Conservation (phyloP, 768 basidiomycete genomes). For the Mycena floridula region DNA sequence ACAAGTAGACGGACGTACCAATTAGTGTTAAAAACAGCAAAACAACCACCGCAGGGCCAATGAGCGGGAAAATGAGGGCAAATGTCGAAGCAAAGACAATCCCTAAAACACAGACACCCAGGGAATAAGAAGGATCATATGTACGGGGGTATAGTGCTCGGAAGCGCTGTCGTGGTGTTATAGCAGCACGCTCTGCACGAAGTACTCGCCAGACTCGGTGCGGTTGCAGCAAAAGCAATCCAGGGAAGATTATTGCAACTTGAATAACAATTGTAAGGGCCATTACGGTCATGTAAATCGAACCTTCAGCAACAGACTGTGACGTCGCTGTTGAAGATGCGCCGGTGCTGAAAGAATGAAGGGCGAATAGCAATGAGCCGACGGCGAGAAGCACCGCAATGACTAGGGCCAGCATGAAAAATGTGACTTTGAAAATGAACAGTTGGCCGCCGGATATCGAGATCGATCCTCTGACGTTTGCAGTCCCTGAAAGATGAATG, state of each 20-base stretch:
- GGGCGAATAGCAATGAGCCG: constrained; percentile 66
- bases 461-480: constrained; percentile 47
- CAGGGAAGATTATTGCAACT: constrained; percentile 65
- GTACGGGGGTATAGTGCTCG: constrained; percentile 67
- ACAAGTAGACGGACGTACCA: constrained; percentile 33
- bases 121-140: constrained; percentile 65
- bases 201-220: constrained; percentile 51
- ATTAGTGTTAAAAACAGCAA: constrained; percentile 61
- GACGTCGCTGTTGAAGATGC: constrained; percentile 21
- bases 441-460: constrained; percentile 61
- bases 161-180: constrained; percentile 77
- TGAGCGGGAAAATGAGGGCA: constrained; percentile 69
- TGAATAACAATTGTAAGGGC: constrained; percentile 53
- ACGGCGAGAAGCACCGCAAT: constrained; percentile 57
- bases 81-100: constrained; percentile 71
- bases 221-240: constrained; percentile 68
- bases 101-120: constrained; percentile 59
- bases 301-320: constrained; percentile 55
- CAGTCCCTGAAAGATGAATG: constrained; percentile 34
- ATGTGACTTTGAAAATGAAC: constrained; percentile 56
- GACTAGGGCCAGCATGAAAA: constrained; percentile 48
- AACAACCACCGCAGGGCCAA: constrained; percentile 63
- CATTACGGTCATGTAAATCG: constrained; percentile 64
- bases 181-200: constrained; percentile 47
- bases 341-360: constrained; percentile 47